Base-by-base conservation (phyloP, 768 basidiomycete genomes). In the Lentinula guzmanii region DNA sequence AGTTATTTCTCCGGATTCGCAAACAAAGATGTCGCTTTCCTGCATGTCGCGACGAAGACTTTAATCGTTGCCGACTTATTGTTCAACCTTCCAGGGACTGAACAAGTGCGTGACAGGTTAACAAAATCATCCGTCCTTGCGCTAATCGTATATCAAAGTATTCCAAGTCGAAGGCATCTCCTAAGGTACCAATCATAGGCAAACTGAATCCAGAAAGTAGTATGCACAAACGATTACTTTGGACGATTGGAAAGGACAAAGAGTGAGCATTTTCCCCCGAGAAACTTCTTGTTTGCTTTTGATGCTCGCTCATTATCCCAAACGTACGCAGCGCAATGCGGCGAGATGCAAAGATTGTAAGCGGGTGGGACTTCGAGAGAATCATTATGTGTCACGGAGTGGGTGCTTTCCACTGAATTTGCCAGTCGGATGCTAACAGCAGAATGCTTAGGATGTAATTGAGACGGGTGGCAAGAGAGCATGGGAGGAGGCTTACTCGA, bases 331-430 rank as follows among this genome's bases (percentile, higher is more conserved):
- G 79, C 5, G 75, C 75, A 7, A 90, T 91, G 88, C 77, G 76
- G 50, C 77, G 82, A 21, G 86, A 89, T 64, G 85, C 81, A 5
- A 82, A 78, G 65, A 84, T 78, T 1, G 90, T 93, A 2, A 77
- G 82, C 1, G 77, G 71, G 0, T 93, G 92, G 92, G 84, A 87
- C 65, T 90, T 90, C 67, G 79, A 86, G 5, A 75, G 85, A 48
- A 86, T 90, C 64, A 90, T 90, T 48, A 87, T 87, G 61, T 91
- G 89, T 64, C 89, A 91, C 70, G 76, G 76, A 33, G 79, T 79
- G 65, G 57, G 76, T 66, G 55, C 45, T 45, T 61, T 39, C 39
- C 41, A 33, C 31, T 24, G 46, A 34, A 48, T 11, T 53, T 41
- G 34, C 15, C 21, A 18, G 31, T 62, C 9, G 3, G 6, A 41